These are phyloP conservation scores for Talaromyces funiculosus DNA, from an alignment of 2,329 filamentous ascomycete species.

Conservation along the genomic window DNA sequence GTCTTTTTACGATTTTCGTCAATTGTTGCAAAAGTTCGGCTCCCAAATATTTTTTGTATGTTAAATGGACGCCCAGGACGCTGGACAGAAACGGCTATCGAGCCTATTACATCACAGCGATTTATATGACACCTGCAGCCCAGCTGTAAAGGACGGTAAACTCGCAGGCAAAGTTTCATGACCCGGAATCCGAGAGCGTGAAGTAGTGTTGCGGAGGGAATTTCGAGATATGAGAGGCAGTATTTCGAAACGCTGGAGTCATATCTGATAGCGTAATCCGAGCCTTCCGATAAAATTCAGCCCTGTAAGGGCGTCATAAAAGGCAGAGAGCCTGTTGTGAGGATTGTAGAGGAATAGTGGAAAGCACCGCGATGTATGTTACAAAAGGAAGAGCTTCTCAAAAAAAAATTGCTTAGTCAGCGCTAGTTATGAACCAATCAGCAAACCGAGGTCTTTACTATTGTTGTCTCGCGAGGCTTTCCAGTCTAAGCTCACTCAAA, in stretches of 20 bases:
- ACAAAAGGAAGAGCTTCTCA: not conserved
- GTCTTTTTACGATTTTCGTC: not conserved
- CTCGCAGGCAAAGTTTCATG: constrained; percentile 38
- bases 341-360: not conserved
- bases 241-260: constrained; percentile 20
- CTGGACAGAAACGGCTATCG: not conserved
- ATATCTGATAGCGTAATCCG: constrained; percentile 17
- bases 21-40: constrained; percentile 5
- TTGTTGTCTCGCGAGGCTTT: not conserved
- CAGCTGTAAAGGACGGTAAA: constrained; percentile 31
- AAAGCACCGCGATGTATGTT: not conserved
- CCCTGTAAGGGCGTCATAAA: constrained; percentile 6
- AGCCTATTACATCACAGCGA: constrained; percentile 11
- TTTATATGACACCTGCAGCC: constrained; percentile 23
- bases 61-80: not conserved
- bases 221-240: constrained; percentile 25
- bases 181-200: constrained; percentile 27
- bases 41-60: constrained; percentile 3
- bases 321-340: not conserved
- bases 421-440: not conserved
- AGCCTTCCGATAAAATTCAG: not conserved
- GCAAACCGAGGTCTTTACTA: not conserved
- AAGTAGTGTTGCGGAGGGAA: constrained; percentile 21
- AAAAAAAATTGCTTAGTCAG: constrained; percentile 6
- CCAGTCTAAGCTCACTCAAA: not conserved